Base-by-base conservation (phyloP, 176 grass and related monocot species). In the Hyparrhenia diplandra region DNA sequence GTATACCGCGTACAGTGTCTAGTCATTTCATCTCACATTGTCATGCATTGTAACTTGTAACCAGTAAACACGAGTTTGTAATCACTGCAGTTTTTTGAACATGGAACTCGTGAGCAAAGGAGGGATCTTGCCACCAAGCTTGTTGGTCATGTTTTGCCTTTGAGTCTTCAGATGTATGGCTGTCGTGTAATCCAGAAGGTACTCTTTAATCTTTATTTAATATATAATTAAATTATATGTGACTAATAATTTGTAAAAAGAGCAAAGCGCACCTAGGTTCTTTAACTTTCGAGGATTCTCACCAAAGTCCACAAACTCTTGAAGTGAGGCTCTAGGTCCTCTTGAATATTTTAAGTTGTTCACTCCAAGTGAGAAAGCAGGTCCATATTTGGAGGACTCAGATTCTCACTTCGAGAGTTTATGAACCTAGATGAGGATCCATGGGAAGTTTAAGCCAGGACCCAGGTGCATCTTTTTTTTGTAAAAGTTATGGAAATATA, bases 151-250 rank as follows among this genome's bases (percentile, higher is more conserved):
- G 88, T 99, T 73, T 73, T 99, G 54, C 70, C 88, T 64, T 84
- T 99, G 67, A 99, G 97, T 64, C 90, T 95, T 91, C 97, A 99
- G 42, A 99, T 99, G 97, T 99, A 99, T 54, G 97, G 97, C 13
- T 99, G 97, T 57, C 89, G 97, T 74, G 97, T 99, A 80, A 96
- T 99, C 82, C 97, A 99, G 52, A 99, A 99, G 97, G 97, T 99
- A 80, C 28, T 41, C 42, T 74, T 75, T 25, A 89, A n/a, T 36
- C 34, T 78, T 59, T 59, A 45, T 43, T 77, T 63, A 10, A 18
- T 64, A 59, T n/a, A n/a, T 64, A 30, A 67, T 52, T 10, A 62
- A 25, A 42, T 71, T 1, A 36, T 20, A 24, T 37, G 32, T 43
- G 49, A 13, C 17, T 71, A 18, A n/a, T n/a, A n/a, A 29, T 63